Percentiles rank a stretch among this genome's conserved stretches.
Evolutionary conservation across 1,284 basidiomycete genomes (phyloP).

Genomic region (Rugiboletus extremiorientalis): DNA sequence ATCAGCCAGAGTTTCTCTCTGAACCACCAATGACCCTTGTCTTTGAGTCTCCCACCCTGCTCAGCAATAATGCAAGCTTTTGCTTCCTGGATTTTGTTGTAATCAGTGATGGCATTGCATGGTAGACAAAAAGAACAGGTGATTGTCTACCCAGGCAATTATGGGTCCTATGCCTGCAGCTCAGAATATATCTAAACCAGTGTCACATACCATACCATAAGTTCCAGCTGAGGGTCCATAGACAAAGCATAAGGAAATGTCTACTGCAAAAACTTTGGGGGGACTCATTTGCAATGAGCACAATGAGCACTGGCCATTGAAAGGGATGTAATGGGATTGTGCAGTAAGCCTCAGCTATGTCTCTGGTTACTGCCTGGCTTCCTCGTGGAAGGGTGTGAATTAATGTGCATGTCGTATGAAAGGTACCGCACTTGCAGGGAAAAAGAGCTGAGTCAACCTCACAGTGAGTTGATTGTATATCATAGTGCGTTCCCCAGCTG

Average conservation of each 20-base stretch:
- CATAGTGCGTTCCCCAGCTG: neutral
- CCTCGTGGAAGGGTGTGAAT: neutral
- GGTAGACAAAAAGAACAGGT: neutral
- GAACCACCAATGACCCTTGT: neutral
- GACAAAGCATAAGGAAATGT: no score
- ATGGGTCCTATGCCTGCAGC: neutral
- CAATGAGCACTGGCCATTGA: neutral
- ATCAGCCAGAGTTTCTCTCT: neutral
- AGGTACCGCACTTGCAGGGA: neutral
- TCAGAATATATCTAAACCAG: slow-evolving; percentile 8
- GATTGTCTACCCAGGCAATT: slow-evolving; percentile 6
- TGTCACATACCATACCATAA: slow-evolving; percentile 29
- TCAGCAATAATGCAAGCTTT: neutral
- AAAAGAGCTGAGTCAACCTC: neutral
- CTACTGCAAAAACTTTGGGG: no score
- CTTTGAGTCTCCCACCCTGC: neutral
- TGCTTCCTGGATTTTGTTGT: neutral
- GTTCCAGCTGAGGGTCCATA: no score
- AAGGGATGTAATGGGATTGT: neutral
- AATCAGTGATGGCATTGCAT: neutral
- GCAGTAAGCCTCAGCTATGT: neutral
- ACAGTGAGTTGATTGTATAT: neutral
- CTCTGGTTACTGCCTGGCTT: neutral
- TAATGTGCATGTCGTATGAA: neutral
- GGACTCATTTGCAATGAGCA: no score